A percentile compares a stretch with the other conserved stretches of the same genome.
Conservation (phyloP, 2,329 filamentous ascomycete genomes). For the Alternaria alternata region DNA sequence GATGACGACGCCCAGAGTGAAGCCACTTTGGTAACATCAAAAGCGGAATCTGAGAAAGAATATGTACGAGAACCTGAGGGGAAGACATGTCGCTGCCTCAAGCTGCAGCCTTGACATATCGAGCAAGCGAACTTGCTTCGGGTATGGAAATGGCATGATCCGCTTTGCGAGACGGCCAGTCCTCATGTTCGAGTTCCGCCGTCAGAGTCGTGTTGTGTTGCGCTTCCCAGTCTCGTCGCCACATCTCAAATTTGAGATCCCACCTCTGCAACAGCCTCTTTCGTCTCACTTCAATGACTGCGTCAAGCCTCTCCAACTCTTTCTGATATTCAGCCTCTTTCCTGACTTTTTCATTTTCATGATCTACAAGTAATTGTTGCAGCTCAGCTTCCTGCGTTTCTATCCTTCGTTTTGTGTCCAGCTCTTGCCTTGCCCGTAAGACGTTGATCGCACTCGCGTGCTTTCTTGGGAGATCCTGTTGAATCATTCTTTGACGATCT, state of each 20-base stretch:
- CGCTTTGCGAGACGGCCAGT: slow-evolving; percentile 38
- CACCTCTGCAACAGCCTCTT: slow-evolving; percentile 46
- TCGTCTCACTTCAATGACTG: slow-evolving; percentile 43
- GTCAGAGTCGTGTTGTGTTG: slow-evolving; percentile 33
- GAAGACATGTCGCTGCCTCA: slow-evolving; percentile 5
- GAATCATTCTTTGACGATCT: slow-evolving; percentile 49
- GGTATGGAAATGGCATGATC: slow-evolving; percentile 25
- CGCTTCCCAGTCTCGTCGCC: slow-evolving; percentile 47
- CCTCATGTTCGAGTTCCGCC: slow-evolving; percentile 36
- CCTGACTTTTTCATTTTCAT: slow-evolving; percentile 45
- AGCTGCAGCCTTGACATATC: slow-evolving; percentile 23
- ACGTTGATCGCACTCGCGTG: slow-evolving; percentile 59
- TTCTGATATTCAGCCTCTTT: slow-evolving; percentile 44
- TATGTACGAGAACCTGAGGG: neutral
- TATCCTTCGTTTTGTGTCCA: slow-evolving; percentile 46
- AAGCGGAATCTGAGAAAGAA: neutral
- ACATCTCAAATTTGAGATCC: slow-evolving; percentile 53
- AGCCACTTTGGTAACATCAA: neutral
- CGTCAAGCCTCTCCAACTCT: slow-evolving; percentile 47
- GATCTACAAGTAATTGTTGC: slow-evolving; percentile 43
- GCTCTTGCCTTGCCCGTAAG: slow-evolving; percentile 55
- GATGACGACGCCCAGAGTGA: neutral
- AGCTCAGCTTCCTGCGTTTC: slow-evolving; percentile 53
- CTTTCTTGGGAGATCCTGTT: slow-evolving; percentile 52
- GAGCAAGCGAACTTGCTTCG: slow-evolving; percentile 33